Percentiles rank a stretch among this genome's conserved stretches.
phyloP scores from a whole-genome alignment of 2,329 filamentous ascomycete species.

The Tolypocladium cylindrosporum region DNA sequence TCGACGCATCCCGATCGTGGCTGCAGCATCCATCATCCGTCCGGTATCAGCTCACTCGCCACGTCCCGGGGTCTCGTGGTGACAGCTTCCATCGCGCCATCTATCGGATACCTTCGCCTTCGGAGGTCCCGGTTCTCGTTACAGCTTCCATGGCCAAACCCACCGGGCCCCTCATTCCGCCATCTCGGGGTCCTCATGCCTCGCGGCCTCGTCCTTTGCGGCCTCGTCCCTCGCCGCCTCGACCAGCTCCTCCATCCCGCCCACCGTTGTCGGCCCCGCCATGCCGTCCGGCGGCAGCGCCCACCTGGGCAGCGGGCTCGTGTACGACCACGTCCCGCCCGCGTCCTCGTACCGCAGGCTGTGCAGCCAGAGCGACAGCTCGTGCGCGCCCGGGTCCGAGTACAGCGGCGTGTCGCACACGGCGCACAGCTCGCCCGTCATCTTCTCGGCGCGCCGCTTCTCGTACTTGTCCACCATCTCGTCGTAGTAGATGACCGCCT shows the following conservation, averaged over 20 bases:
- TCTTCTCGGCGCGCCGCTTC: constrained; percentile 82
- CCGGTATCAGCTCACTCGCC: background rate
- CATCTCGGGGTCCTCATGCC: constrained; percentile 25
- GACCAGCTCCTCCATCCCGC: constrained; percentile 48
- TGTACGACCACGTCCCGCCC: constrained; percentile 76
- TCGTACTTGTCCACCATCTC: constrained; percentile 88
- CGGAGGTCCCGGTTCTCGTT: background rate
- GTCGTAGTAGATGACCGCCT: constrained; percentile 87
- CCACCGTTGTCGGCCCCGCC: constrained; percentile 61
- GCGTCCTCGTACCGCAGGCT: constrained; percentile 82
- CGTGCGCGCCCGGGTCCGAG: constrained; percentile 81
- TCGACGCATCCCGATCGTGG: background rate
- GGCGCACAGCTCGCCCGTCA: constrained; percentile 76
- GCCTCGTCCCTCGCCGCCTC: constrained; percentile 37
- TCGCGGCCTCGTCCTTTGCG: constrained; percentile 14
- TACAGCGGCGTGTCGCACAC: constrained; percentile 83
- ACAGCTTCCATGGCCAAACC: background rate
- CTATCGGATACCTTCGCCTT: no score
- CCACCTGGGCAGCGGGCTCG: constrained; percentile 77
- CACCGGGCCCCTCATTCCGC: constrained; percentile 6
- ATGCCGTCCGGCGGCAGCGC: constrained; percentile 68
- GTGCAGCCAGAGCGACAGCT: constrained; percentile 89
- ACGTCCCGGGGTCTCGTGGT: background rate
- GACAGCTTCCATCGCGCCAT: no score
- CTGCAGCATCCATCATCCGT: background rate